These are phyloP conservation scores for Stereum hirsutum DNA, from an alignment of 1,284 basidiomycete genomes.

Conservation along the genomic window DNA sequence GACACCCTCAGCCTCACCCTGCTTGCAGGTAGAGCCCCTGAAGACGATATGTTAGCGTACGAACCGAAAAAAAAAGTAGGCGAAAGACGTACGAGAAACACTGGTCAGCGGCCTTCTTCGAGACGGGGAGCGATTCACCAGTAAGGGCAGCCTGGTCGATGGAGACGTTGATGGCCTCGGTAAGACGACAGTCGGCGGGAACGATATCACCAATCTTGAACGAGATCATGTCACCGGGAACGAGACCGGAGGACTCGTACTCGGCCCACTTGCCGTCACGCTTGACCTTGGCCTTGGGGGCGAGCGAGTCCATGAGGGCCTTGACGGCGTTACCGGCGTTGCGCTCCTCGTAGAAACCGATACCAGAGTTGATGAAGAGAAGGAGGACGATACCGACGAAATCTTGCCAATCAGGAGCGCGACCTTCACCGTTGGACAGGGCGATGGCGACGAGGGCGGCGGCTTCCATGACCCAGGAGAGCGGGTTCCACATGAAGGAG, in stretches of 20 bases:
- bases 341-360: slow-evolving; percentile 97
- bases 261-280: slow-evolving; percentile 80
- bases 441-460: slow-evolving; percentile 95
- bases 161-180: slow-evolving; percentile 90
- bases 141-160: slow-evolving; percentile 97
- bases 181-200: slow-evolving; percentile 91
- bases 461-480: slow-evolving; percentile 99
- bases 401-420: slow-evolving; percentile 93
- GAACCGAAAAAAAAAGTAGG: neutral
- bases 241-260: slow-evolving; percentile 82
- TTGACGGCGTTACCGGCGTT: slow-evolving; percentile 98
- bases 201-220: slow-evolving; percentile 99
- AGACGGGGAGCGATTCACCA: slow-evolving; percentile 88
- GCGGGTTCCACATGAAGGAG: slow-evolving; percentile 97
- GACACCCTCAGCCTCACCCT: slow-evolving; percentile 95
- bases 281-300: slow-evolving; percentile 91
- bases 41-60: slow-evolving; percentile 9
- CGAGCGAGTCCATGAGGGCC: slow-evolving; percentile 98
- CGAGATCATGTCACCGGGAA: slow-evolving; percentile 89
- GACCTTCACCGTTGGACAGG: slow-evolving; percentile 85
- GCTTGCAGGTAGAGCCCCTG: slow-evolving; percentile 93
- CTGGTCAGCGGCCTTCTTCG: slow-evolving; percentile 89
- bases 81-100: slow-evolving; percentile 78
- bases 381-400: slow-evolving; percentile 95
- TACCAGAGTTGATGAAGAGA: slow-evolving; percentile 90